phyloP scores from a whole-genome alignment of 768 basidiomycete species.

The Mycena venus region DNA sequence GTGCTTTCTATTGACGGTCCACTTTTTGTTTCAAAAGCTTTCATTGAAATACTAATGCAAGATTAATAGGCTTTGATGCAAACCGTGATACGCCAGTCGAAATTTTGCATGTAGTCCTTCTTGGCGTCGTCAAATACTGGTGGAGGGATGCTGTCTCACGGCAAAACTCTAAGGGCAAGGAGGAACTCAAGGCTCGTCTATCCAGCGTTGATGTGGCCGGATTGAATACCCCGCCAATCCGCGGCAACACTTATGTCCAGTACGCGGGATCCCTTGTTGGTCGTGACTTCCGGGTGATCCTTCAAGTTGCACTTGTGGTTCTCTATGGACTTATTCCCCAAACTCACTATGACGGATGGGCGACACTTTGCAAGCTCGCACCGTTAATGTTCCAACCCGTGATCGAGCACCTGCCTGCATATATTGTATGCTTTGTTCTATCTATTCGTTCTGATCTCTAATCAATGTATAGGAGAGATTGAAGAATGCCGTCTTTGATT shows the following conservation, averaged over 20 bases:
- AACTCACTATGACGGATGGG: conserved; percentile 34
- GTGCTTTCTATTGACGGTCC: background rate
- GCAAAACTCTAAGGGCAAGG: background rate
- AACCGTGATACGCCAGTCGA: conserved; percentile 36
- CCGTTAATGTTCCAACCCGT: conserved; percentile 56
- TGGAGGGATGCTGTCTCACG: conserved; percentile 33
- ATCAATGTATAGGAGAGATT: background rate
- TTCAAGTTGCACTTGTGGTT: conserved; percentile 37
- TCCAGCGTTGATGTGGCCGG: conserved; percentile 41
- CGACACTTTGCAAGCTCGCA: conserved; percentile 39
- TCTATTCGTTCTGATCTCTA: background rate
- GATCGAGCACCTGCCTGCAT: conserved; percentile 49
- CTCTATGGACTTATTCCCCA: background rate
- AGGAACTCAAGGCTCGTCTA: conserved; percentile 36
- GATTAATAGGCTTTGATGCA: conserved; percentile 34
- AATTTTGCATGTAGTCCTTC: conserved; percentile 38
- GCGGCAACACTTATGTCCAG: conserved; percentile 49
- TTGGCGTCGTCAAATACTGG: conserved; percentile 39
- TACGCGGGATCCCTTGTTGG: conserved; percentile 56
- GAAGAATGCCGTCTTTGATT: background rate
- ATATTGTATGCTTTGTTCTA: conserved; percentile 45
- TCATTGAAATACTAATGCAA: background rate
- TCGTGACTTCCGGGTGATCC: conserved; percentile 44
- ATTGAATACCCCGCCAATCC: conserved; percentile 21
- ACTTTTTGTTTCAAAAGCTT: background rate